These are phyloP conservation scores for Blepharisma japonicum DNA, from an alignment of 73 alveolate species.

Conservation along the genomic window DNA sequence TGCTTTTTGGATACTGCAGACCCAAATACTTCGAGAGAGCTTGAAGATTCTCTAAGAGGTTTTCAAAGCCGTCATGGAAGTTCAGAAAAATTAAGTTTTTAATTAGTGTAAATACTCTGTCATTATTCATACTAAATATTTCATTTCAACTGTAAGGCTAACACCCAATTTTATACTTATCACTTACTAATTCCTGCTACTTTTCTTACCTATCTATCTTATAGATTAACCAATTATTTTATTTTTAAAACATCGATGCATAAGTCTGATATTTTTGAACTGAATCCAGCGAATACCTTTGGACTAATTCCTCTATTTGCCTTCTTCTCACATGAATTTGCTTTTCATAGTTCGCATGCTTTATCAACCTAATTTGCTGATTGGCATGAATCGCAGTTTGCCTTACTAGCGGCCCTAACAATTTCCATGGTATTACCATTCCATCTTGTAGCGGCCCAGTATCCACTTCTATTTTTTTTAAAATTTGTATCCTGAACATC, in stretches of 20 bases:
- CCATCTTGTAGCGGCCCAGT: conserved; percentile 31
- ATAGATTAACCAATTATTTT: too few species aligned
- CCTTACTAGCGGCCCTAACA: conserved; percentile 8
- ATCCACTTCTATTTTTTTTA: not conserved
- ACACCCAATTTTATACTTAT: too few species aligned
- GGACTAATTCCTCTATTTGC: not conserved
- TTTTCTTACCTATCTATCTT: too few species aligned
- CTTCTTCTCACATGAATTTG: not conserved
- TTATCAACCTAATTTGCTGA: not conserved
- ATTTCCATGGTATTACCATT: not conserved
- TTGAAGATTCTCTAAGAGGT: not conserved
- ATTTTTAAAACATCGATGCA: conserved; percentile 20
- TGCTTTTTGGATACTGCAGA: conserved; percentile 6
- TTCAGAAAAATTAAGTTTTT: too few species aligned
- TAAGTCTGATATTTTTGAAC: conserved; percentile 5
- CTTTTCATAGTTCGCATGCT: conserved; percentile 1
- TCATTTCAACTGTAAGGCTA: too few species aligned
- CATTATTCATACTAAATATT: too few species aligned
- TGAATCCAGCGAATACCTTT: not conserved
- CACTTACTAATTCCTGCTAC: too few species aligned
- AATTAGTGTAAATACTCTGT: too few species aligned
- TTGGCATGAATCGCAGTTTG: conserved; percentile 1
- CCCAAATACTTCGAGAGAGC: not conserved
- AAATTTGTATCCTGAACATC: conserved; percentile 11
- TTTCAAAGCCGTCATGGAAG: too few species aligned